Evolutionary conservation across 306 rosid genomes (phyloP).

Genomic region (Casuarina glauca): DNA sequence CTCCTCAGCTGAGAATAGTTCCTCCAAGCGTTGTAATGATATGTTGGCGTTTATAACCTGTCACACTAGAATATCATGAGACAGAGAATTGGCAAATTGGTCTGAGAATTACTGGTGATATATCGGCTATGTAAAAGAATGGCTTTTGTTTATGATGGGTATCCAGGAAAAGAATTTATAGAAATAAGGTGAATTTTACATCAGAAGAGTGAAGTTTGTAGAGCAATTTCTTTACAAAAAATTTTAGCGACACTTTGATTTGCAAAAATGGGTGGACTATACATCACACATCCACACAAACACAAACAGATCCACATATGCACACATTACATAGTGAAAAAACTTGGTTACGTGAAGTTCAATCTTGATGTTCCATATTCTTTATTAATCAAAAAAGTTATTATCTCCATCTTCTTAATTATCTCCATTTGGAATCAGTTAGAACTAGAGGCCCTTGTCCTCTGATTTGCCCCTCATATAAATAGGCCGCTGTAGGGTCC

Average conservation of each 20-base stretch:
- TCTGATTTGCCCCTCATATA: neutral
- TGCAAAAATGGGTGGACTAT: neutral
- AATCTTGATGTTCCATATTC: no score
- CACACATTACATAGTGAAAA: no score
- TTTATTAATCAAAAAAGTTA: no score
- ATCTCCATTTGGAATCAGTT: no score
- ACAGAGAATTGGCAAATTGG: neutral
- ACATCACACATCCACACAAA: neutral
- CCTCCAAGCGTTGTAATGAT: constrained; percentile 83
- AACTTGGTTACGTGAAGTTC: no score
- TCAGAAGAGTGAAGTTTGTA: neutral
- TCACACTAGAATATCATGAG: constrained; percentile 25
- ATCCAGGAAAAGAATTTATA: neutral
- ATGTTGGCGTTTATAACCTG: constrained; percentile 84
- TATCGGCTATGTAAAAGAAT: neutral
- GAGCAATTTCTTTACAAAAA: neutral
- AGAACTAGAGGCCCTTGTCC: neutral
- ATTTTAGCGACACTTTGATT: neutral
- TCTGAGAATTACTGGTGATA: neutral
- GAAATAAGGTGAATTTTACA: neutral
- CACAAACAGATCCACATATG: no score
- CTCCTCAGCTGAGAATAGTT: constrained; percentile 66
- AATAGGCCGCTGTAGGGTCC: neutral
- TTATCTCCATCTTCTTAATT: no score
- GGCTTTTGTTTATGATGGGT: neutral